Evolutionary conservation across 495 filamentous ascomycete species (phyloP).

Genomic region (Aspergillus affinis): DNA sequence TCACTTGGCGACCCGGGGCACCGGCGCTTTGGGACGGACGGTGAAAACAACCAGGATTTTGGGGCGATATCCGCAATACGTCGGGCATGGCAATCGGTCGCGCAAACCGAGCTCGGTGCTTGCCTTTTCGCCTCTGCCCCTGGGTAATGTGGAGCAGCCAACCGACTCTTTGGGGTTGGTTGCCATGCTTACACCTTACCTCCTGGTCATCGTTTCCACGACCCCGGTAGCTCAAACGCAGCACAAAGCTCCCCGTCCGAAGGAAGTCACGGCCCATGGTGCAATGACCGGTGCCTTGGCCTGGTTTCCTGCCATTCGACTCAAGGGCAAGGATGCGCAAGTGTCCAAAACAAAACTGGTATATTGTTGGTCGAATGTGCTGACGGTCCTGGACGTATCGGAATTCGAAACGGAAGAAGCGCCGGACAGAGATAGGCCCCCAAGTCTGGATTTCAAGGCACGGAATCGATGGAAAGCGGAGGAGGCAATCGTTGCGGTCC

Average conservation of each 20-base stretch:
- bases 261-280: slow-evolving; percentile 83
- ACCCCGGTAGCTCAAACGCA: slow-evolving; percentile 95
- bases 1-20: slow-evolving; percentile 87
- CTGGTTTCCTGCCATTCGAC: slow-evolving; percentile 94
- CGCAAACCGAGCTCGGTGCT: slow-evolving; percentile 94
- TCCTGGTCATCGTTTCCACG: slow-evolving; percentile 94
- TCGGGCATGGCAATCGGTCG: slow-evolving; percentile 55
- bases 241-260: slow-evolving; percentile 85
- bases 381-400: slow-evolving; percentile 87
- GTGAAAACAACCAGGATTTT: slow-evolving; percentile 90
- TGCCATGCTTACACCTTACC: slow-evolving; percentile 93
- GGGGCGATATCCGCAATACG: slow-evolving; percentile 77
- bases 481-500: slow-evolving; percentile 93
- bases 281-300: slow-evolving; percentile 90
- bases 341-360: slow-evolving; percentile 70
- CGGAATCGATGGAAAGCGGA: slow-evolving; percentile 91
- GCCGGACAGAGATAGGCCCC: slow-evolving; percentile 63
- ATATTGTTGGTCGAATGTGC: slow-evolving; percentile 96
- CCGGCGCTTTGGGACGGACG: slow-evolving; percentile 78
- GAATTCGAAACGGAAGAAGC: slow-evolving; percentile 64
- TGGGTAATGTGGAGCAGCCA: slow-evolving; percentile 86
- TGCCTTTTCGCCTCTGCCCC: slow-evolving; percentile 83
- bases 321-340: slow-evolving; percentile 68
- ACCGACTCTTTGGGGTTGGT: slow-evolving; percentile 90
- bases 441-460: slow-evolving; percentile 73